Base-by-base conservation (phyloP, 176 grass and related monocot species). In the Bolboschoenus planiculmis region DNA sequence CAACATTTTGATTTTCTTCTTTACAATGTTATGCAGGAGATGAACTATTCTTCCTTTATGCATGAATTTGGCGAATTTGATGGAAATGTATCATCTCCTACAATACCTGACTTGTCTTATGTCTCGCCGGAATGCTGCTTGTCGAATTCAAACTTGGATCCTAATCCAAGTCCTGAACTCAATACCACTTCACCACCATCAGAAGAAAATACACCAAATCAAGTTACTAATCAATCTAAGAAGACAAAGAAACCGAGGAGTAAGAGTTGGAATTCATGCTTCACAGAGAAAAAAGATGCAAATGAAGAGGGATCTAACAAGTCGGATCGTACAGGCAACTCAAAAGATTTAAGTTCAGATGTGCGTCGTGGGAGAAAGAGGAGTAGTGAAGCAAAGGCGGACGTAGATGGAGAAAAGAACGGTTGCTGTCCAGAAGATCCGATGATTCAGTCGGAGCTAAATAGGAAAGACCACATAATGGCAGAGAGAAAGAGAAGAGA, bases 401-500 rank as follows among this genome's bases (percentile, higher is more conserved):
- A 50, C 15, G 47, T 10, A 14, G 47, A 50, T 50, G 15, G 47
- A 50, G 47, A 15, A 51, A 51, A 51, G 14, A 51, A 16, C 48
- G 15, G 13, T 51, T 15, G 11, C 29, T 13, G 10, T 20, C 7
- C 67, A 15, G 29, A 0, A 29, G 67, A 34, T 42, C 7, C 9
- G 67, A 11, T 34, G 29, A 18, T 23, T 34, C 23, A 34, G 31
- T 5, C n/a, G 26, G 35, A 2, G 7, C 4, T 42, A 9, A 2
- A 24, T 20, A 34, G 18, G 67, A 39, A 31, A 74, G 79, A 43
- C 2, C 79, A 82, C 27, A 63, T 82, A 33, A 42, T 64, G 33
- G 30, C 79, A 4, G 56, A 82, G 79, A 18, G 79, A 60, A 42
- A 46, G 79, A 33, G 79, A 8, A 33, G 79, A n/a, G 79, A n/a